Percentiles rank a stretch among this genome's conserved stretches.
These are phyloP conservation scores for Akebia trifoliata DNA, from an alignment of 164 flowering plant species.

Conservation along the genomic window DNA sequence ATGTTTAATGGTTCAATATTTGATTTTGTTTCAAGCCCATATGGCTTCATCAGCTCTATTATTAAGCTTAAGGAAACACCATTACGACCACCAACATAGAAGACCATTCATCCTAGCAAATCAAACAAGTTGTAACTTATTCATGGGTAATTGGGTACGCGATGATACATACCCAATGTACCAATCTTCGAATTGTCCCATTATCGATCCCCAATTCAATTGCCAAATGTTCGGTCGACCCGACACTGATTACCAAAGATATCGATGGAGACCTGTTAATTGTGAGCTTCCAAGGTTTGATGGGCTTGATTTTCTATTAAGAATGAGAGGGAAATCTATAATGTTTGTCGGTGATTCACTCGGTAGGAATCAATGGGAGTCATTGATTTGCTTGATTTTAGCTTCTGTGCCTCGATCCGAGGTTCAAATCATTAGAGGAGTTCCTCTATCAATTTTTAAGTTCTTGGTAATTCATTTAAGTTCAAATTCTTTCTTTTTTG, in stretches of 20 bases:
- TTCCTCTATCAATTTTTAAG: constrained; percentile 68
- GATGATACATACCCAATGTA: constrained; percentile 58
- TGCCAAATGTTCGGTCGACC: constrained; percentile 76
- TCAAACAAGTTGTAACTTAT: constrained; percentile 46
- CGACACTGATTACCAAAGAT: constrained; percentile 64
- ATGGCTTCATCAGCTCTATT: constrained; percentile 36
- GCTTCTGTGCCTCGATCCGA: constrained; percentile 34
- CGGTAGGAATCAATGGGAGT: constrained; percentile 86
- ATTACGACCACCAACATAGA: constrained; percentile 18
- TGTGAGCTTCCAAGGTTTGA: constrained; percentile 78
- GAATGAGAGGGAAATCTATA: constrained; percentile 60
- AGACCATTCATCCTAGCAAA: constrained; percentile 36
- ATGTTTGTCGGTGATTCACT: constrained; percentile 91
- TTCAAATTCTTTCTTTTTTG: background rate
- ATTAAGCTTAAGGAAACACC: constrained; percentile 36
- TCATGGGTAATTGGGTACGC: constrained; percentile 60
- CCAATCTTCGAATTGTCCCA: constrained; percentile 45
- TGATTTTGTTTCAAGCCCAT: constrained; percentile 15
- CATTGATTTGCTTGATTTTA: constrained; percentile 63
- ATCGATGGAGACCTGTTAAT: constrained; percentile 62
- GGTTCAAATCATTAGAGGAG: constrained; percentile 56
- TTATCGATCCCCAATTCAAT: constrained; percentile 68
- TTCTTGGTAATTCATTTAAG: constrained; percentile 40
- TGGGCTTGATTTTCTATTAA: constrained; percentile 50
- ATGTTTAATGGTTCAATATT: constrained; percentile 2